Base-by-base conservation (phyloP, 352 stramenopile genomes). In the Phytophthora multivora region DNA sequence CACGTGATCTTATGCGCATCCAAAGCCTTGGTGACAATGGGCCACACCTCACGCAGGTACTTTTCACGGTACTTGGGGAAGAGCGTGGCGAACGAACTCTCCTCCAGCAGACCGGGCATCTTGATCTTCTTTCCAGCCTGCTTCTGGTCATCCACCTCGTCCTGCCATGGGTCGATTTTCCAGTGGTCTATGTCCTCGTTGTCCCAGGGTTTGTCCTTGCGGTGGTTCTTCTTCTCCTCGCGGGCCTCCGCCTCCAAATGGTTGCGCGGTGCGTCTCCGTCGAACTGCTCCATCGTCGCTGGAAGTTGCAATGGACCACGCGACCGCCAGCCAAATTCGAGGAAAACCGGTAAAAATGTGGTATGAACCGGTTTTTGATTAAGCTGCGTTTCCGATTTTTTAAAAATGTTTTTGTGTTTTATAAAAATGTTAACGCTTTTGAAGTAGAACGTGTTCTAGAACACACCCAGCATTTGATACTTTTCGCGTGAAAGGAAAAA, bases 21-120 rank as follows among this genome's bases (percentile, higher is more conserved):
- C 18, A 99, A 85, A 41, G 92, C 89, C 55, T 98, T 98, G 26
- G 97, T 99, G 57, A 99, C 93, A 30, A 99, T 87, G 2, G 97
- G 97, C 97, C 98, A 99, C 8, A 99, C 87, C 76, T 99, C 97
- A 25, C 97, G 89, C 28, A 99, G 75, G 80, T 99, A 99, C 65
- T 98, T 98, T 77, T 99, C 98, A 38, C 98, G 86, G 77, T 99
- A 99, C 71, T 99, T 98, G 36, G 98, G 98, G 74, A 99, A 99
- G 13, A 99, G 89, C 51, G 97, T 99, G 35, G 97, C 98, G 76
- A 99, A 99, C 51, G 89, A 98, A 39, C 91, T 98, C 84, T 99
- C 98, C 75, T 99, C 97, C 23, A 99, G 80, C 56, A 99, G 88
- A 18, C 86, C 81, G 12, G 80, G 78, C 80, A 93, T 88, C 40